Evolutionary conservation across 2,329 filamentous ascomycete genomes (phyloP), one percentile per base, ranked within the genome.

Genomic region (Nemania sp.): DNA sequence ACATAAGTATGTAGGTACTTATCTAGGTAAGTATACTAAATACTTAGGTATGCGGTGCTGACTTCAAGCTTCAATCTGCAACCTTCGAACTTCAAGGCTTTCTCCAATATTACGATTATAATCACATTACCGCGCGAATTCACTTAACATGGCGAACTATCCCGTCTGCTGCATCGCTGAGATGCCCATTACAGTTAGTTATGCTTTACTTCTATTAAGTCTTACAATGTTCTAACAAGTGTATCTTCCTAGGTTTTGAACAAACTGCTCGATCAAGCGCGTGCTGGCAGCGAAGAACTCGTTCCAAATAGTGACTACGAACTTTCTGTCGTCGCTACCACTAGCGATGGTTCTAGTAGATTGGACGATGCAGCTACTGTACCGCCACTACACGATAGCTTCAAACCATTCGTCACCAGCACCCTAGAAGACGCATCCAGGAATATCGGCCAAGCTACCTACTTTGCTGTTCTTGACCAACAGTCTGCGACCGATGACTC

Each of bases 111-210:
- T n/a, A 29, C 18, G 2, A 53, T 15, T 53, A 2, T 32, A 18
- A n/a, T 32, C 49, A 53, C 49, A 53, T 38, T n/a, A 55, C 52
- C 20, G 18, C 27, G n/a, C 29, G 52, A 41, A 56, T 56, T 18
- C 10, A 43, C 53, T 7, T 6, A 26, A 15, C 55, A 86, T 41
- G 43, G 53, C 43, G n/a, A 83, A 18, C 11, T 58, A 64, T 27
- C 61, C 61, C 26, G 75, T 64, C 7, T 64, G 61, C 43, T 64
- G 61, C 43, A 52, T 64, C 32, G 43, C 54, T 15, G 53, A 89
- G 88, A 76, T 78, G 82, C 27, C 82, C 77, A 0, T 67, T 70
- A 1, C 53, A 41, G 61, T 64, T n/a, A 64, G 61, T 58, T 20
- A n/a, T 47, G 3, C 20, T 1, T 2, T 41, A 2, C 24, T 26